Base-by-base conservation (phyloP, 352 stramenopile species). In the Nothophytophthora sp. region DNA sequence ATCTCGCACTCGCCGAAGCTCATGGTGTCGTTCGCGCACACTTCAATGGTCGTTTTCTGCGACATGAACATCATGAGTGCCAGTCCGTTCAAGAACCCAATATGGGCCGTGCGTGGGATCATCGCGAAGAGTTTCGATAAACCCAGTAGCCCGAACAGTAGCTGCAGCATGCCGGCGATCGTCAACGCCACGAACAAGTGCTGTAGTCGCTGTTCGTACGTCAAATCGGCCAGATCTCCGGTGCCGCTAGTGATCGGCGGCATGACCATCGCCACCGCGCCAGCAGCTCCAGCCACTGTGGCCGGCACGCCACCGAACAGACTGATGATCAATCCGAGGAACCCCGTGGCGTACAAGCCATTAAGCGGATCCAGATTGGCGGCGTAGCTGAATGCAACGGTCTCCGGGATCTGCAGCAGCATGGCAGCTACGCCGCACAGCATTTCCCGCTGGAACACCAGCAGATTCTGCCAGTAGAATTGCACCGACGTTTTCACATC, bases 11-110 rank as follows among this genome's bases (percentile, higher is more conserved):
- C 73, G 18, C 83, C 77, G 58, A 96, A 96, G 28, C 62, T 54
- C 45, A 79, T 63, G 2, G 71, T 53, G 18, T 81, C 45, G 27
- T 70, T 61, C 22, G 61, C 71, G 52, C 88, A 96, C 22, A 81
- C 70, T 50, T 95, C 60, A 53, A 98, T 98, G 34, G 95, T 95
- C 7, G 79, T 87, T 43, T 97, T 86, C 64, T 99, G 96, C 22
- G 94, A 95, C 25, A 96, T 71, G 28, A 96, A 89, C 83, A 99
- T 98, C 57, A 99, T 96, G 23, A 98, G 55, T 3, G 92, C 83
- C 28, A 99, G 74, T 3, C 96, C 95, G 70, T 98, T 98, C 20
- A 98, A 83, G 71, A 99, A 99, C 4, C 95, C 95, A 28, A 98
- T 85, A 78, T 98, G 97, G 9, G 97, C 95, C 6, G 92, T 96